Percentiles rank a stretch among this genome's conserved stretches.
phyloP scores from a whole-genome alignment of 2,329 filamentous ascomycete species.

The Alternaria ethzedia region DNA sequence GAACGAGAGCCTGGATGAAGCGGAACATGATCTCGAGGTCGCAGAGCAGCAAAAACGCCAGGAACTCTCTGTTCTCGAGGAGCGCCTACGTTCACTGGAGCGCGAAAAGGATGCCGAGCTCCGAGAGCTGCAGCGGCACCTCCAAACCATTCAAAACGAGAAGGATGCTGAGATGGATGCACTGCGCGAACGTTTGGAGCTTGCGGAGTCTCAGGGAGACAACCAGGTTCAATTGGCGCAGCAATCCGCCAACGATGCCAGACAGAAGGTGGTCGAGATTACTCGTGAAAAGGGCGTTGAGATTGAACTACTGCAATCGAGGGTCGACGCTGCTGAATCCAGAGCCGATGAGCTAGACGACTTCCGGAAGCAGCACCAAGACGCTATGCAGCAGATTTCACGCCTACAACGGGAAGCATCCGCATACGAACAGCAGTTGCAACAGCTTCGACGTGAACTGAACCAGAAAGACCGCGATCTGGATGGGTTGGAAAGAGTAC shows the following conservation, averaged over 20 bases:
- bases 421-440: slow-evolving; percentile 41
- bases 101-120: slow-evolving; percentile 48
- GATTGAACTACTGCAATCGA: slow-evolving; percentile 44
- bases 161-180: slow-evolving; percentile 51
- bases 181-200: slow-evolving; percentile 48
- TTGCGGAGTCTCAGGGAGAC: slow-evolving; percentile 50
- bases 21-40: slow-evolving; percentile 35
- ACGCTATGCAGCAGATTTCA: slow-evolving; percentile 43
- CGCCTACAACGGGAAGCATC: slow-evolving; percentile 38
- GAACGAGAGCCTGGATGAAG: slow-evolving; percentile 48
- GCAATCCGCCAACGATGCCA: slow-evolving; percentile 49
- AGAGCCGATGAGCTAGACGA: slow-evolving; percentile 47
- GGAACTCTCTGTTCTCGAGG: slow-evolving; percentile 38
- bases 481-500: slow-evolving; percentile 31
- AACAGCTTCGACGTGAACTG: slow-evolving; percentile 38
- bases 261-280: slow-evolving; percentile 45
- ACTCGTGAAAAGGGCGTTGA: slow-evolving; percentile 49
- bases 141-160: slow-evolving; percentile 38
- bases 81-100: slow-evolving; percentile 39
- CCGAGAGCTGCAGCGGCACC: slow-evolving; percentile 43
- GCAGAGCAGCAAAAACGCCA: slow-evolving; percentile 37
- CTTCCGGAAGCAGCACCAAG: slow-evolving; percentile 42
- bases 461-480: slow-evolving; percentile 41
- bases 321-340: slow-evolving; percentile 44
- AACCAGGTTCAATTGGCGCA: slow-evolving; percentile 50